A percentile compares a stretch with the other conserved stretches of the same genome.
Conservation (phyloP, 2,329 filamentous ascomycete genomes). For the Teratosphaeria destructans region DNA sequence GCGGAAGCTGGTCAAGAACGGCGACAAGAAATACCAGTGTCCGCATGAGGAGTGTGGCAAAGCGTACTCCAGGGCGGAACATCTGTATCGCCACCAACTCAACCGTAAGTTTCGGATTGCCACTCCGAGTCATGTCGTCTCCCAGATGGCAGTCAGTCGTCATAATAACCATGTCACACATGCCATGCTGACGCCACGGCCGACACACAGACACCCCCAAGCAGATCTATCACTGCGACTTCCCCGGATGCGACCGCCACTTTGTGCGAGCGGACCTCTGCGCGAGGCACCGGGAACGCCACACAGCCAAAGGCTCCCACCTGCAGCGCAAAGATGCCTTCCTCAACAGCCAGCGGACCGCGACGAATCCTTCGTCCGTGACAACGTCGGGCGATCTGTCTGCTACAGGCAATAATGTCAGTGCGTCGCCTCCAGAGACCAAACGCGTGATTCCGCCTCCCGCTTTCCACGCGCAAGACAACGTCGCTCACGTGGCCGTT, state of each 20-base stretch:
- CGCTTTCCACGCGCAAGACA: not conserved
- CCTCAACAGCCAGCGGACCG: slow-evolving; percentile 34
- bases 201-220: slow-evolving; percentile 67
- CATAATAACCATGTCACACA: not conserved
- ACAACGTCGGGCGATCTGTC: not conserved
- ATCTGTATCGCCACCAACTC: slow-evolving; percentile 90
- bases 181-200: not conserved
- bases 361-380: slow-evolving; percentile 6
- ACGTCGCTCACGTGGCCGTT: not conserved
- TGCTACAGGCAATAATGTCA: not conserved
- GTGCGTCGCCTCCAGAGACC: not conserved
- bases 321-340: slow-evolving; percentile 63
- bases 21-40: slow-evolving; percentile 61
- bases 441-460: not conserved
- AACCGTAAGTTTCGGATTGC: slow-evolving; percentile 56
- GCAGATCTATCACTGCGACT: slow-evolving; percentile 89
- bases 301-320: slow-evolving; percentile 57
- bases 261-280: slow-evolving; percentile 93
- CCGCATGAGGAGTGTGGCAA: slow-evolving; percentile 82
- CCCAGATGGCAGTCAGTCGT: too few relatives aligned
- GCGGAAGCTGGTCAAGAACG: slow-evolving; percentile 22
- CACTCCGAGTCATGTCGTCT: not conserved
- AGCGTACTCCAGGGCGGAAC: slow-evolving; percentile 91
- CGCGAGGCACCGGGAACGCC: slow-evolving; percentile 49
- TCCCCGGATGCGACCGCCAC: slow-evolving; percentile 75